phyloP scores from a whole-genome alignment of 257 asterid genomes.

The Prunella vulgaris region DNA sequence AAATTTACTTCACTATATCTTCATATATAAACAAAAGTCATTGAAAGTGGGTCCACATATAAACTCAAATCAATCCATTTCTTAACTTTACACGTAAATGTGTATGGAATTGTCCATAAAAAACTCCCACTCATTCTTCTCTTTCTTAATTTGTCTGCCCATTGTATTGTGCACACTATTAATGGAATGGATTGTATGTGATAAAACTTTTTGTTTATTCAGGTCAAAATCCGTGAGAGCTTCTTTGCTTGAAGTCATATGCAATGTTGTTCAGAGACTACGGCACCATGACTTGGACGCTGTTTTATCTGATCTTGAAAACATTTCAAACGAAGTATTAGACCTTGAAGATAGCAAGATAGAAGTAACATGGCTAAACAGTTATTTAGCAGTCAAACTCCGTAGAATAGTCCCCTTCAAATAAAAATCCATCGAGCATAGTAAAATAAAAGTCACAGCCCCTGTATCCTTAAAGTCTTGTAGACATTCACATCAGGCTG shows the following conservation, averaged over 20 bases:
- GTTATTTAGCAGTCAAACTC: conserved; percentile 19
- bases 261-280: conserved; percentile 27
- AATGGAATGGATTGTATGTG: too few relatives aligned
- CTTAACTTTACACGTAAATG: too few relatives aligned
- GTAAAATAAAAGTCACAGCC: conserved; percentile 5
- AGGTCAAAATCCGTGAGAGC: conserved; percentile 28
- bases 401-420: conserved; percentile 11
- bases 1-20: too few relatives aligned
- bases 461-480: too few relatives aligned
- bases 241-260: conserved; percentile 34
- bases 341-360: background rate
- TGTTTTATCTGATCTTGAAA: conserved; percentile 22
- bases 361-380: conserved; percentile 33
- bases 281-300: conserved; percentile 15
- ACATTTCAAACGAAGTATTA: conserved; percentile 23
- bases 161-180: too few relatives aligned
- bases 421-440: conserved; percentile 7
- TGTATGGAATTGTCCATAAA: too few relatives aligned
- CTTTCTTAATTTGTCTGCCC: too few relatives aligned
- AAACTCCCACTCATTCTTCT: too few relatives aligned
- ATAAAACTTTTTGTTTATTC: background rate
- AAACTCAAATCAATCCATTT: too few relatives aligned
- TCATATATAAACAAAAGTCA: too few relatives aligned
- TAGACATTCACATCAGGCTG: too few relatives aligned
- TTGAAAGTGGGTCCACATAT: too few relatives aligned